Conservation (phyloP, 1,139 yeast genomes). For the Geotrichum reessii region DNA sequence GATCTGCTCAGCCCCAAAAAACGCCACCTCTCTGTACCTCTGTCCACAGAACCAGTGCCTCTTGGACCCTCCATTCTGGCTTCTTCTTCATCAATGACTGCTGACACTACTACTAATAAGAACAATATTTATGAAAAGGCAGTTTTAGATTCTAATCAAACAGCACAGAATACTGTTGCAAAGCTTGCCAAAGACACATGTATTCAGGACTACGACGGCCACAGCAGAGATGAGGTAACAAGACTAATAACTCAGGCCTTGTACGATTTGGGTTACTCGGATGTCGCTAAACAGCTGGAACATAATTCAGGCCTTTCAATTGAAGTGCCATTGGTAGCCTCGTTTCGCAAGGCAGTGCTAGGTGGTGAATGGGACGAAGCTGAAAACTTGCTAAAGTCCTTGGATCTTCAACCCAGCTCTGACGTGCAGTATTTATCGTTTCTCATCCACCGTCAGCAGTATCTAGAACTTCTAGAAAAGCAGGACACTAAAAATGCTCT, state of each 20-base stretch:
- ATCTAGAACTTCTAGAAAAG: constrained; percentile 32
- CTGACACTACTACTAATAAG: neutral
- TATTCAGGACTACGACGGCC: constrained; percentile 35
- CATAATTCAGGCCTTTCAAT: constrained; percentile 40
- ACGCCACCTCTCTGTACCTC: constrained; percentile 5
- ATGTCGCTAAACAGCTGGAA: constrained; percentile 40
- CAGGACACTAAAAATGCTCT: constrained; percentile 40
- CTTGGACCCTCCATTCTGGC: neutral
- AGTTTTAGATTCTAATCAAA: neutral
- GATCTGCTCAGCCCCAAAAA: neutral
- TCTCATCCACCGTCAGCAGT: constrained; percentile 33
- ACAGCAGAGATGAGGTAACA: constrained; percentile 42
- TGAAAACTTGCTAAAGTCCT: constrained; percentile 32
- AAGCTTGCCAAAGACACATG: constrained; percentile 19
- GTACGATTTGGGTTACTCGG: constrained; percentile 45
- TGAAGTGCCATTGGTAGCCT: constrained; percentile 36
- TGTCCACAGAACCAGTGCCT: neutral
- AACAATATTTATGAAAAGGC: too few species aligned
- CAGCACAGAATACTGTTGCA: neutral
- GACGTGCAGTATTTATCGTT: constrained; percentile 27
- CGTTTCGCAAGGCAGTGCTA: constrained; percentile 40
- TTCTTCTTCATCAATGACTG: neutral
- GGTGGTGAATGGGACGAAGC: constrained; percentile 44
- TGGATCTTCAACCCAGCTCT: constrained; percentile 31
- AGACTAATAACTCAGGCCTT: constrained; percentile 47